phyloP scores from a whole-genome alignment of 1,284 basidiomycete genomes.

The Schizophyllum amplum region DNA sequence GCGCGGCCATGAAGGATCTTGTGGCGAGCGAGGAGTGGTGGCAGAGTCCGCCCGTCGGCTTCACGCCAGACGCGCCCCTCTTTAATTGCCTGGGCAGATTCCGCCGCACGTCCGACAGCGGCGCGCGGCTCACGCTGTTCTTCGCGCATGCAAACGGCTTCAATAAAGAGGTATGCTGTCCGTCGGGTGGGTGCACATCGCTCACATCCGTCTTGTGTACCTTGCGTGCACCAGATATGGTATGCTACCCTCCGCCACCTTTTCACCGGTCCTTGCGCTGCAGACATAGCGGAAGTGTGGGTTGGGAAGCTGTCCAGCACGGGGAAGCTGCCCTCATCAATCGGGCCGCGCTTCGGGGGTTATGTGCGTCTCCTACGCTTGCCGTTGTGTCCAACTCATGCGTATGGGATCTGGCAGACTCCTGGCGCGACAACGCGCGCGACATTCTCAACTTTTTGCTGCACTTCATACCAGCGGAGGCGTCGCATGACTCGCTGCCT shows the following conservation, averaged over 20 bases:
- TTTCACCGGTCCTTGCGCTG: neutral
- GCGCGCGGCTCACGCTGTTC: conserved; percentile 51
- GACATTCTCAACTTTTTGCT: conserved; percentile 69
- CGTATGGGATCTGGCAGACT: too few relatives aligned
- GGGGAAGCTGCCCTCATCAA: conserved; percentile 72
- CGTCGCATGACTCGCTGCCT: conserved; percentile 30
- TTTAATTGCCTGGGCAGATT: neutral
- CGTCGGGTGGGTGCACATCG: neutral
- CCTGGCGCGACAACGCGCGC: conserved; percentile 63
- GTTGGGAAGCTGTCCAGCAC: conserved; percentile 72
- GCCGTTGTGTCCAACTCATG: too few relatives aligned
- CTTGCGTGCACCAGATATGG: conserved; percentile 13
- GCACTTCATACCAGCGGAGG: conserved; percentile 40
- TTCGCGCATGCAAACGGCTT: conserved; percentile 78
- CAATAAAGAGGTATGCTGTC: conserved; percentile 63
- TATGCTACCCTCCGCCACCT: neutral
- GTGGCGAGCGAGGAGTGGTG: neutral
- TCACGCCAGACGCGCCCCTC: neutral
- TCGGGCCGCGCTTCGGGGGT: conserved; percentile 37
- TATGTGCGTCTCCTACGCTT: conserved; percentile 49
- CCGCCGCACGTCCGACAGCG: neutral
- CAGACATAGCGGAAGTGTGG: conserved; percentile 17
- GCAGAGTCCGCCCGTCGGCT: neutral
- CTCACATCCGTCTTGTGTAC: conserved; percentile 66
- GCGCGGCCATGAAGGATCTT: neutral